Percentiles rank a stretch among this genome's conserved stretches.
Conservation (phyloP, 257 asterid genomes). For the Plectranthus barbatus region DNA sequence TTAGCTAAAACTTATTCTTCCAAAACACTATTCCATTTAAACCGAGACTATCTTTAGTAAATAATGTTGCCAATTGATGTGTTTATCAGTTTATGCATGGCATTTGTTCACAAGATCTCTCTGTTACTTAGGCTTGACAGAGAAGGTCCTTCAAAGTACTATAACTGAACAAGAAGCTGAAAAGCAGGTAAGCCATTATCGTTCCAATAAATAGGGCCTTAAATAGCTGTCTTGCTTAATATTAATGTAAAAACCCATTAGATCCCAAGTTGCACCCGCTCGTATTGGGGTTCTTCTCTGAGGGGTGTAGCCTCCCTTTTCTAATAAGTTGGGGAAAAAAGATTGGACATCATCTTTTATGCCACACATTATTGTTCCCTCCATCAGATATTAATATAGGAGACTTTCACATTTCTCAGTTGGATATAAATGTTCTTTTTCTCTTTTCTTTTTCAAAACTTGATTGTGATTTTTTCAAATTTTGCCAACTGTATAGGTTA, state of each 20-base stretch:
- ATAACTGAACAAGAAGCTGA: conserved; percentile 79
- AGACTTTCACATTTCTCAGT: background rate
- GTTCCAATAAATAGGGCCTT: background rate
- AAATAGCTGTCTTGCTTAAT: background rate
- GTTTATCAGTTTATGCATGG: background rate
- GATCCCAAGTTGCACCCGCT: background rate
- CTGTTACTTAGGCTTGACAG: conserved; percentile 62
- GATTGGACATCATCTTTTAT: too few species aligned
- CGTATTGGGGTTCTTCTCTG: too few species aligned
- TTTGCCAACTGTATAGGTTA: conserved; percentile 44
- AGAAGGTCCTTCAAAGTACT: conserved; percentile 73
- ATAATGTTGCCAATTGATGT: background rate
- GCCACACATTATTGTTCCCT: too few species aligned
- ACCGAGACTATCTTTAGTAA: background rate
- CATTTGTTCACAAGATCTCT: conserved; percentile 8
- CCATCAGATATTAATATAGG: too few species aligned
- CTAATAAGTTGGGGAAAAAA: background rate
- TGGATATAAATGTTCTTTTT: background rate
- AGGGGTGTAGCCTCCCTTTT: background rate
- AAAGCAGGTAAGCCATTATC: conserved; percentile 49
- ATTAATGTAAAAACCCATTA: background rate
- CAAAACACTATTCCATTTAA: background rate
- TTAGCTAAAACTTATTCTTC: conserved; percentile 9
- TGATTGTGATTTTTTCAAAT: background rate
- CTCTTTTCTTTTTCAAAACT: background rate